phyloP scores from a whole-genome alignment of 352 stramenopile genomes.

The Phytophthora hibernalis region DNA sequence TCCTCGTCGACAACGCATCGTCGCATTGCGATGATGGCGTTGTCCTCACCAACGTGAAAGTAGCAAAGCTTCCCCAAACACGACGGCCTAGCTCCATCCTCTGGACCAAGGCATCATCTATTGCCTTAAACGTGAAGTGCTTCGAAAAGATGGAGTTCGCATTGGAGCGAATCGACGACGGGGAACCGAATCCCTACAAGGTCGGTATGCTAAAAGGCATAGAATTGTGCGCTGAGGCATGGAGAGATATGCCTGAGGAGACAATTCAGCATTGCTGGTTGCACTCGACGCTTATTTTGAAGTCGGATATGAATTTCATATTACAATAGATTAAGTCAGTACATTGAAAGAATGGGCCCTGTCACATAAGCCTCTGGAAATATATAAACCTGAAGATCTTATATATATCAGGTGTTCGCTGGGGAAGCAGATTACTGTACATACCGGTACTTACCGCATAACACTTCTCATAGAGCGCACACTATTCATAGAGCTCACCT shows the following conservation, averaged over 20 bases:
- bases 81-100: slow-evolving; percentile 1
- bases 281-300: not conserved
- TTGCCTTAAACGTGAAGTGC: not conserved
- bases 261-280: slow-evolving; percentile 4
- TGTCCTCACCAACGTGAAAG: not conserved
- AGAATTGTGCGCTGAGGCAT: not conserved
- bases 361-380: no score
- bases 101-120: slow-evolving; percentile 11
- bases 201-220: slow-evolving; percentile 1
- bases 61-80: not conserved
- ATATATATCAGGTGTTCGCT: no score
- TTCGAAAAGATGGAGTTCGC: slow-evolving; percentile 9
- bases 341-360: no score
- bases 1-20: slow-evolving; percentile 5
- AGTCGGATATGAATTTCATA: not conserved
- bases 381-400: no score
- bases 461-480: no score
- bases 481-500: no score
- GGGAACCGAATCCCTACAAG: slow-evolving; percentile 3
- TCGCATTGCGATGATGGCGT: not conserved
- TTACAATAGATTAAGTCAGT: not conserved
- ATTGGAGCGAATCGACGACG: not conserved
- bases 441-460: no score
- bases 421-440: no score
- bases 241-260: not conserved